A percentile compares a stretch with the other conserved stretches of the same genome.
phyloP scores from a whole-genome alignment of 305 asterid species.

The Fraxinus nigra region DNA sequence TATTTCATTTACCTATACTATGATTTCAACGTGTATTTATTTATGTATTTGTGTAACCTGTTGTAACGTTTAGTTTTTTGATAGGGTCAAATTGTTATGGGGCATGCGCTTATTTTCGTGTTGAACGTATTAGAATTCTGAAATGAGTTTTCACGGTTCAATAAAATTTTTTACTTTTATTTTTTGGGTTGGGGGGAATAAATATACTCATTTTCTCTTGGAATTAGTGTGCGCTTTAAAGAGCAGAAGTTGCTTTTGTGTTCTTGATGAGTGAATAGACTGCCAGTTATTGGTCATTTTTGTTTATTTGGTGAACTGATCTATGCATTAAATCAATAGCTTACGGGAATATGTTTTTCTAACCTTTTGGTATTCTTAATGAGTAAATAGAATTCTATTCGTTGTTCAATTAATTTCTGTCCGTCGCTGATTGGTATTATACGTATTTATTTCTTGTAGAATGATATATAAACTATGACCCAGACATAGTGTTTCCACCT shows the following conservation, averaged over 20 bases:
- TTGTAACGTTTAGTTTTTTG: not conserved
- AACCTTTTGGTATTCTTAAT: not conserved
- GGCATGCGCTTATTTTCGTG: not conserved
- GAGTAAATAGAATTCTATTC: not conserved
- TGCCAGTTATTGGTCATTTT: not conserved
- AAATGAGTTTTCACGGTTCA: conserved; percentile 4
- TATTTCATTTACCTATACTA: conserved; percentile 26
- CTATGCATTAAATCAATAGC: not conserved
- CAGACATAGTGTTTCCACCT: not conserved
- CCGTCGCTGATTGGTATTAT: not conserved
- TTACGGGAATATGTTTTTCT: not conserved
- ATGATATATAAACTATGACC: not conserved
- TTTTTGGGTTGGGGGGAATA: not conserved
- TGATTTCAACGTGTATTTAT: not conserved
- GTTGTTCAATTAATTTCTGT: not conserved
- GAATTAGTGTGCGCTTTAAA: not conserved
- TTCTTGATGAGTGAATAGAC: not conserved
- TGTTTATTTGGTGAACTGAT: not conserved
- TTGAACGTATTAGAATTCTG: not conserved
- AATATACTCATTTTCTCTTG: not conserved
- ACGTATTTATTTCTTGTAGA: not conserved
- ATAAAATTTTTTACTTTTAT: not conserved
- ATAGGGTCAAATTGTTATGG: not conserved
- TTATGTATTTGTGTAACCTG: not conserved
- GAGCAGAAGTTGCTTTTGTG: not conserved